Base-by-base conservation (phyloP, 2,329 filamentous ascomycete species). In the Hypoxylon sp. region DNA sequence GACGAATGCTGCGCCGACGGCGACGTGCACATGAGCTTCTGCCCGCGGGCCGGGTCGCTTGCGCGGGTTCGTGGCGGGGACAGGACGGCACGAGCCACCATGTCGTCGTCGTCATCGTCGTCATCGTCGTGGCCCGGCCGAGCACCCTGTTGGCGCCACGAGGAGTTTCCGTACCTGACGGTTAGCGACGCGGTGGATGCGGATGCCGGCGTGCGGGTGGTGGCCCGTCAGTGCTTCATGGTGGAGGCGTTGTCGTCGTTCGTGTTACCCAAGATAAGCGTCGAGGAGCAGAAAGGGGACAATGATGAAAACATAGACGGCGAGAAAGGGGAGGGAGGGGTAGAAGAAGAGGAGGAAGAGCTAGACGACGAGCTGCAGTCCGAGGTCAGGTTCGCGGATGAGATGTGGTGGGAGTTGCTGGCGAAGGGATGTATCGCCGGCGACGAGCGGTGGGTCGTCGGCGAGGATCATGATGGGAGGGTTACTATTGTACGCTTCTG, bases 361-460 rank as follows among this genome's bases (percentile, higher is more conserved):
- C 15, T 4, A n/a, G 37, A 19, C 7, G 37, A 41, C n/a, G 4
- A 41, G 37, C n/a, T 8, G 52, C 65, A n/a, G 15, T 70, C 73
- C 19, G 80, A 84, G 70, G 74, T 78, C 3, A 75, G 78, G 51
- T 81, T 85, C 48, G 67, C 70, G 3, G 77, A 81, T 32, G 75
- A 76, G 4, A 74, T 85, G 52, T 84, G 83, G 77, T 71, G 72
- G 19, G 78, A 84, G 70, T 71, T 89, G 32, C 75, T 85, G 48
- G 80, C 73, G 1, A 84, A 81, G 68, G 86, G 85, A 0, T 79
- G 79, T 62, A 84, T 90, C 15, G 81, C 76, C 34, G 88, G 87
- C 1, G 85, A 87, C 63, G 87, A 89, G 73, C 75, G 85, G 56
- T 89, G 86, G 81, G 55, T 89, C n/a, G 74, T 89, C 10, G 87